Conservation (phyloP, 2,329 filamentous ascomycete species). For the Aspergillus sp. region DNA sequence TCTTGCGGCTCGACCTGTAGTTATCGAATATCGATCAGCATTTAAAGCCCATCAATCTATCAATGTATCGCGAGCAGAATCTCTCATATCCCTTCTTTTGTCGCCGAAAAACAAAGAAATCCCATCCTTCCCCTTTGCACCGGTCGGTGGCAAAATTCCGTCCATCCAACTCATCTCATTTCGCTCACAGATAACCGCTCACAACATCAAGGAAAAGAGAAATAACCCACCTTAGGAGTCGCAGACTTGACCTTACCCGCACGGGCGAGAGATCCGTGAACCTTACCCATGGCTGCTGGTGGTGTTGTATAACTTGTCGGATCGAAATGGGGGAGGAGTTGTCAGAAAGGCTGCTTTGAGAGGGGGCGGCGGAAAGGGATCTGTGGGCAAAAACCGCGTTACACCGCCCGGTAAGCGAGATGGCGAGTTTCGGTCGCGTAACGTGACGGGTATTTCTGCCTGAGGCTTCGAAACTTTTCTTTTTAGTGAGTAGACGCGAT, state of each 20-base stretch:
- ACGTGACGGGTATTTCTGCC: slow-evolving; percentile 4
- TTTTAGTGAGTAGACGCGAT: too few species aligned
- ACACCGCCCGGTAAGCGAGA: slow-evolving; percentile 13
- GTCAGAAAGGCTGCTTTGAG: slow-evolving; percentile 6
- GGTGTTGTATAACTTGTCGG: slow-evolving; percentile 19
- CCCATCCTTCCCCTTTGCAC: neutral
- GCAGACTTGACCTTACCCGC: slow-evolving; percentile 98
- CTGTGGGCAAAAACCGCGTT: slow-evolving; percentile 15
- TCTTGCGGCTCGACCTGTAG: slow-evolving; percentile 39
- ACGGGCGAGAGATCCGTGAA: slow-evolving; percentile 90
- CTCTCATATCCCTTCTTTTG: neutral
- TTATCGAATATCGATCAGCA: neutral
- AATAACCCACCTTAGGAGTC: slow-evolving; percentile 31
- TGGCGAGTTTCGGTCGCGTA: slow-evolving; percentile 7
- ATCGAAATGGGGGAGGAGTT: slow-evolving; percentile 13
- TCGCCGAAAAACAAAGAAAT: neutral
- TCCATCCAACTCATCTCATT: neutral
- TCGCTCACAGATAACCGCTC: neutral
- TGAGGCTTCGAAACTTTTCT: slow-evolving; percentile 3
- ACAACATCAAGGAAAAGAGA: neutral
- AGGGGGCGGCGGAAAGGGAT: slow-evolving; percentile 9
- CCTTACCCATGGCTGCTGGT: slow-evolving; percentile 74
- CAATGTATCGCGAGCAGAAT: neutral
- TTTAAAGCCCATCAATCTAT: neutral
- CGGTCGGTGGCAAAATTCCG: neutral